Percentiles rank a stretch among this genome's conserved stretches.
Evolutionary conservation across 1,284 basidiomycete genomes (phyloP).

Genomic region (Trametes hirsuta): DNA sequence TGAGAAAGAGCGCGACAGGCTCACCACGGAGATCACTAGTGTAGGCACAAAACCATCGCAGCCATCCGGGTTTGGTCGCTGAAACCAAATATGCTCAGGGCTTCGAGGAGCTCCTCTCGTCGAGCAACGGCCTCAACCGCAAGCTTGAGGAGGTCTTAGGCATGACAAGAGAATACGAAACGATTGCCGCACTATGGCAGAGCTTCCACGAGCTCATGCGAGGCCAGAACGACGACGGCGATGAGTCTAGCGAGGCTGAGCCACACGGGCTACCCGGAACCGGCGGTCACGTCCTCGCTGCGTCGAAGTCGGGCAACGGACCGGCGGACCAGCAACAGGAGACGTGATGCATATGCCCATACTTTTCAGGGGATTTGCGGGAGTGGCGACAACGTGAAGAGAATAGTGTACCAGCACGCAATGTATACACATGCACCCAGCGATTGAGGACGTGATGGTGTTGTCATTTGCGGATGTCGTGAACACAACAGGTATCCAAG

Average conservation of each 20-base stretch:
- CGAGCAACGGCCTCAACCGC: slow-evolving; percentile 89
- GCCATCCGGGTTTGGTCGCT: background rate
- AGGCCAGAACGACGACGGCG: slow-evolving; percentile 43
- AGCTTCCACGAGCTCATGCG: slow-evolving; percentile 82
- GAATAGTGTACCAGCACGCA: background rate
- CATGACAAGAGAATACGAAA: slow-evolving; percentile 92
- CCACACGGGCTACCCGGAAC: slow-evolving; percentile 62
- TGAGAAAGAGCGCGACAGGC: slow-evolving; percentile 74
- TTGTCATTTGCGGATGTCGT: slow-evolving; percentile 27
- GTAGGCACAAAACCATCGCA: slow-evolving; percentile 43
- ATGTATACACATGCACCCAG: slow-evolving; percentile 5
- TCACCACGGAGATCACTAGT: slow-evolving; percentile 72
- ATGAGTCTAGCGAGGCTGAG: slow-evolving; percentile 34
- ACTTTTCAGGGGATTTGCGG: too few species aligned
- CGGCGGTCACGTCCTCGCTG: slow-evolving; percentile 63
- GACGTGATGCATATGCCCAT: slow-evolving; percentile 1
- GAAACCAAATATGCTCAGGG: slow-evolving; percentile 51
- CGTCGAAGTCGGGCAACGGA: slow-evolving; percentile 30
- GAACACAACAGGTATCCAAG: slow-evolving; percentile 51
- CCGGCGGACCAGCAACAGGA: slow-evolving; percentile 22
- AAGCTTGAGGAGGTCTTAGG: slow-evolving; percentile 91
- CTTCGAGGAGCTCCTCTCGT: slow-evolving; percentile 87
- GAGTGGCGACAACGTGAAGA: too few species aligned
- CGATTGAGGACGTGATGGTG: slow-evolving; percentile 10
- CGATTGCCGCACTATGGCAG: slow-evolving; percentile 87